Conservation (phyloP, 2,329 filamentous ascomycete genomes). For the Talaromyces sp. region DNA sequence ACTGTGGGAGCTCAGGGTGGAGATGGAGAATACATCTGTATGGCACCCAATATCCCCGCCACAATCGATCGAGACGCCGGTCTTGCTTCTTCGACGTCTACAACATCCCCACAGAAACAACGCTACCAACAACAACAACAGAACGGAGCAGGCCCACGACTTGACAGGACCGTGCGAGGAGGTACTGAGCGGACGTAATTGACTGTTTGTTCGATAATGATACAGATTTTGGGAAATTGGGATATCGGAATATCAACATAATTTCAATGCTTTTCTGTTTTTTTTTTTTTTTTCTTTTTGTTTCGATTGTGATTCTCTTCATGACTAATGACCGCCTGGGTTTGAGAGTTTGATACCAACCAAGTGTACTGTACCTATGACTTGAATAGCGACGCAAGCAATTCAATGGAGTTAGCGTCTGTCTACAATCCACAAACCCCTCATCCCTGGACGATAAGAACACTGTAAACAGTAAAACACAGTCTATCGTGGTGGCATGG, state of each 20-base stretch:
- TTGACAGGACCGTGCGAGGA: background rate
- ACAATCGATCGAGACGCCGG: background rate
- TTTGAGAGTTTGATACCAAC: constrained; percentile 10
- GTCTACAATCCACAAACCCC: background rate
- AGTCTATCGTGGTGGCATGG: too few relatives aligned
- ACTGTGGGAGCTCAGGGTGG: constrained; percentile 48
- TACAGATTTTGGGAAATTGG: background rate
- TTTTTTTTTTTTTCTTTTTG: background rate
- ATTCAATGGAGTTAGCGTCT: background rate
- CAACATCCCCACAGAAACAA: background rate
- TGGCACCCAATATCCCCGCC: background rate
- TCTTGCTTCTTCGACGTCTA: background rate
- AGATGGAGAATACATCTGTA: constrained; percentile 42
- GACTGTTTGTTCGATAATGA: background rate
- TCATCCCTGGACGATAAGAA: too few relatives aligned
- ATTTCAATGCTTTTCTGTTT: background rate
- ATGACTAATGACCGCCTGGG: constrained; percentile 9
- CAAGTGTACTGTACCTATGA: constrained; percentile 1
- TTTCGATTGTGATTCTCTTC: background rate
- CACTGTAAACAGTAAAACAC: background rate
- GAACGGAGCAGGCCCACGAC: background rate
- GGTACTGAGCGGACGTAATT: background rate
- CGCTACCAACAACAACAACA: constrained; percentile 3
- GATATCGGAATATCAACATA: background rate
- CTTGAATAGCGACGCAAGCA: background rate